These are phyloP conservation scores for Mycena alexandri DNA, from an alignment of 768 basidiomycete species.

Conservation along the genomic window DNA sequence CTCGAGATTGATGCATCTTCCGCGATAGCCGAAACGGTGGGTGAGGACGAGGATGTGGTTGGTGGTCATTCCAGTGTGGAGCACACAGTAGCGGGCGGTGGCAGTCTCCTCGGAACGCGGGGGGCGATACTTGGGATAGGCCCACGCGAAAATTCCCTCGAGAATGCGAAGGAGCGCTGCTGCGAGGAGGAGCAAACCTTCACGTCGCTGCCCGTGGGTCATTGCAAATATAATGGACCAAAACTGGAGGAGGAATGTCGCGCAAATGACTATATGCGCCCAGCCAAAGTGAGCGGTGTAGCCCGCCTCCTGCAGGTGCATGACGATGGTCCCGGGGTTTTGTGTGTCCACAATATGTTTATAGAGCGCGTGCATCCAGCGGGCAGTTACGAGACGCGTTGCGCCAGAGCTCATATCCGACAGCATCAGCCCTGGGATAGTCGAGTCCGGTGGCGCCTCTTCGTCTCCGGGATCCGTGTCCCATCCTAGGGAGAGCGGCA, in stretches of 20 bases:
- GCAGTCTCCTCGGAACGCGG: background rate
- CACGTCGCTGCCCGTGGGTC: background rate
- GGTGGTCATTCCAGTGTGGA: constrained; percentile 16
- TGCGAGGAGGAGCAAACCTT: constrained; percentile 3
- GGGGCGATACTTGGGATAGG: background rate
- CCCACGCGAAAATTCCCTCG: constrained; percentile 8
- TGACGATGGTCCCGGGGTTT: constrained; percentile 2
- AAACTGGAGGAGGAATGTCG: constrained; percentile 7
- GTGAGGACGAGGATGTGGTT: constrained; percentile 17
- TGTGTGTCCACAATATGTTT: constrained; percentile 2
- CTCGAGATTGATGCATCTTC: constrained; percentile 8
- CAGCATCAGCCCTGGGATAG: constrained; percentile 1
- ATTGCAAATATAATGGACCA: background rate
- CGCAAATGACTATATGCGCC: background rate
- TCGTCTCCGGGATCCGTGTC: constrained; percentile 12
- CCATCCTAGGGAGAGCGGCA: constrained; percentile 24
- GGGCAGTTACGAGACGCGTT: constrained; percentile 7
- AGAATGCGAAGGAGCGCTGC: constrained; percentile 10
- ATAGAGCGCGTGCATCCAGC: constrained; percentile 15
- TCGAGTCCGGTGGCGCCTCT: constrained; percentile 1
- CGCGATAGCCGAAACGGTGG: background rate
- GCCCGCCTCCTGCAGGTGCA: constrained; percentile 8
- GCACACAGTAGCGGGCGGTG: constrained; percentile 1
- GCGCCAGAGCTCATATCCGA: constrained; percentile 15
- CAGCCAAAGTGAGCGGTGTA: constrained; percentile 6